Evolutionary conservation across 2,329 filamentous ascomycete genomes (phyloP).

Genomic region (Alternaria longipes): DNA sequence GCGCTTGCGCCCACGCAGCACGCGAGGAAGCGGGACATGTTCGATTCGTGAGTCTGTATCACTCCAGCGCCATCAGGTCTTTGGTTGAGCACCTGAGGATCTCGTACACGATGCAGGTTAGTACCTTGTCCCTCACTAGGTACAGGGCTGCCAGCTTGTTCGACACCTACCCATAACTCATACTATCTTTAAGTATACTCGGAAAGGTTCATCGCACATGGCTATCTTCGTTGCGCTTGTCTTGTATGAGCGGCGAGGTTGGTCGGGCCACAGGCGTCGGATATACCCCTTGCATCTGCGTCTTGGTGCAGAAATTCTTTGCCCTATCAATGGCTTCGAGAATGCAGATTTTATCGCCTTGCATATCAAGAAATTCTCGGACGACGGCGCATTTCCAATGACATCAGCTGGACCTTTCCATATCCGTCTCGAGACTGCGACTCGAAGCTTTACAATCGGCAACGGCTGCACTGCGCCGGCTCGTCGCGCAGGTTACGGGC

Average conservation of each 20-base stretch:
- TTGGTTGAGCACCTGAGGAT: slow-evolving; percentile 30
- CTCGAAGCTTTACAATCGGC: slow-evolving; percentile 23
- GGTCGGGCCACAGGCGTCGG: slow-evolving; percentile 21
- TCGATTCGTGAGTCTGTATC: slow-evolving; percentile 39
- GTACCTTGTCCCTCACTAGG: slow-evolving; percentile 21
- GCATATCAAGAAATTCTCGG: slow-evolving; percentile 21
- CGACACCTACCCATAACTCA: slow-evolving; percentile 19
- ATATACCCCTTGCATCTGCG: slow-evolving; percentile 39
- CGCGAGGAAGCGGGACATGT: slow-evolving; percentile 38
- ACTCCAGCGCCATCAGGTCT: slow-evolving; percentile 32
- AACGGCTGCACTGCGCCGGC: slow-evolving; percentile 33
- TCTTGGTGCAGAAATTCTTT: slow-evolving; percentile 25
- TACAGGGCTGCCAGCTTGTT: slow-evolving; percentile 25
- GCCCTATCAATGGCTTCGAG: neutral
- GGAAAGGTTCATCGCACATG: slow-evolving; percentile 7
- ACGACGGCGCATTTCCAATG: slow-evolving; percentile 22
- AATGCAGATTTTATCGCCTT: slow-evolving; percentile 23
- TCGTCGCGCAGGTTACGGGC: slow-evolving; percentile 38
- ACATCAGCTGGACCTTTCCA: slow-evolving; percentile 23
- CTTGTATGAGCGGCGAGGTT: slow-evolving; percentile 23
- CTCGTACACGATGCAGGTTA: slow-evolving; percentile 27
- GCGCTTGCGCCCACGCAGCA: slow-evolving; percentile 44
- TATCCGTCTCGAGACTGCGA: slow-evolving; percentile 25
- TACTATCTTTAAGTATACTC: slow-evolving; percentile 4
- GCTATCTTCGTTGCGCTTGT: slow-evolving; percentile 25